Conservation (phyloP, 2,329 filamentous ascomycete genomes). For the Xylaria sp. region DNA sequence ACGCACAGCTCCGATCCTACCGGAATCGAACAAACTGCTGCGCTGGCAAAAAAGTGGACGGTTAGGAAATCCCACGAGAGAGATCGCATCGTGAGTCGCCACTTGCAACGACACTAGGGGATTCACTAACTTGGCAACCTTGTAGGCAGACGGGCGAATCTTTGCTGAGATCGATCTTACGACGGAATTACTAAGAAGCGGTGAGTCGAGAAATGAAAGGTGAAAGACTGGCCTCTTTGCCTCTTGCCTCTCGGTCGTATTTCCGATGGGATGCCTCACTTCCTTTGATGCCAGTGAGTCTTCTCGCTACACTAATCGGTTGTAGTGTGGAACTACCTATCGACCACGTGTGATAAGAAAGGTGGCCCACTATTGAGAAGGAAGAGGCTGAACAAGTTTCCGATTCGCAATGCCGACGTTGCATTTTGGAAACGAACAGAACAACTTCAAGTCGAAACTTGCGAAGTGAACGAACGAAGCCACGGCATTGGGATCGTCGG, state of each 20-base stretch:
- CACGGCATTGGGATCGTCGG: not conserved
- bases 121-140: not conserved
- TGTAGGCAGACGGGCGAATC: not conserved
- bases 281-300: not conserved
- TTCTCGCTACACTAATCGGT: not conserved
- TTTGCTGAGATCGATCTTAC: slow-evolving; percentile 5
- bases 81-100: not conserved
- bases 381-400: slow-evolving; percentile 6
- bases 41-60: not conserved
- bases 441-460: no score
- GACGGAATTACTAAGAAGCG: slow-evolving; percentile 4
- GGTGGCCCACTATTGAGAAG: not conserved
- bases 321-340: not conserved
- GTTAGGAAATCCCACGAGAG: not conserved
- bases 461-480: no score
- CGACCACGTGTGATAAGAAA: not conserved
- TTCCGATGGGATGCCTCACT: not conserved
- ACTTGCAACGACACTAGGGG: not conserved
- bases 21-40: not conserved
- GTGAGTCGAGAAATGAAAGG: slow-evolving; percentile 6
- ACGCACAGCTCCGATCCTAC: no score
- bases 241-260: not conserved
- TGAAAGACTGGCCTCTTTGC: not conserved
- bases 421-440: not conserved
- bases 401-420: not conserved